These are phyloP conservation scores for Aspergillus intermedius DNA, from an alignment of 2,329 filamentous ascomycete genomes.

Conservation along the genomic window DNA sequence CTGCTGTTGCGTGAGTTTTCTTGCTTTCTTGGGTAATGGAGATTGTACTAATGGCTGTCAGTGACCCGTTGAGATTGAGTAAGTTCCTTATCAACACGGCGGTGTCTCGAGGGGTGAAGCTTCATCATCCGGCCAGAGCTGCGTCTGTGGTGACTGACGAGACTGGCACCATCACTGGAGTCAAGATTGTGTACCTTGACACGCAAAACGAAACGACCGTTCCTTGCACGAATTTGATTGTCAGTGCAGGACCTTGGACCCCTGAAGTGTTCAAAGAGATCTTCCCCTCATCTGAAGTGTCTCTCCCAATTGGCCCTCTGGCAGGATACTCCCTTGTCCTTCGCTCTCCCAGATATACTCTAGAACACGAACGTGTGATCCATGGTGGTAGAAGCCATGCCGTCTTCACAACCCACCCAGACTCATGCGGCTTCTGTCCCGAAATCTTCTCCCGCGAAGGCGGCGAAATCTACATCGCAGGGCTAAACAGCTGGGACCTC, in stretches of 20 bases:
- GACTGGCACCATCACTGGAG: constrained; percentile 44
- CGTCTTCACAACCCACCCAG: constrained; percentile 56
- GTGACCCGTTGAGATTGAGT: constrained; percentile 61
- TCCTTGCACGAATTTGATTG: constrained; percentile 58
- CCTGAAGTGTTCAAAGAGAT: constrained; percentile 57
- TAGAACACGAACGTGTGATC: constrained; percentile 24
- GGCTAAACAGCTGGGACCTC: constrained; percentile 57
- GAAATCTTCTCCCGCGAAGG: constrained; percentile 64
- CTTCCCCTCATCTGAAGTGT: constrained; percentile 51
- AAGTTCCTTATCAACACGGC: constrained; percentile 57
- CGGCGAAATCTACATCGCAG: constrained; percentile 66
- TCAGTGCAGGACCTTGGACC: constrained; percentile 68
- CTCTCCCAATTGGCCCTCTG: constrained; percentile 55
- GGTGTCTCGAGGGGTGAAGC: constrained; percentile 53
- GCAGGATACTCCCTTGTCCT: constrained; percentile 69
- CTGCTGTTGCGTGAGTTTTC: constrained; percentile 56
- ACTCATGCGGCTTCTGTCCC: constrained; percentile 53
- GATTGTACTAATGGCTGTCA: constrained; percentile 22
- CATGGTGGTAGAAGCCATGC: constrained; percentile 55
- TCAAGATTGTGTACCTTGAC: constrained; percentile 44
- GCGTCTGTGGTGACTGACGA: constrained; percentile 48
- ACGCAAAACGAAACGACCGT: constrained; percentile 32
- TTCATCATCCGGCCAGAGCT: constrained; percentile 60
- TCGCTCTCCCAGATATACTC: constrained; percentile 47
- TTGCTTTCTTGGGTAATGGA: not conserved